Evolutionary conservation across 208 protist species (phyloP).

Genomic region (Acanthamoeba royreba): DNA sequence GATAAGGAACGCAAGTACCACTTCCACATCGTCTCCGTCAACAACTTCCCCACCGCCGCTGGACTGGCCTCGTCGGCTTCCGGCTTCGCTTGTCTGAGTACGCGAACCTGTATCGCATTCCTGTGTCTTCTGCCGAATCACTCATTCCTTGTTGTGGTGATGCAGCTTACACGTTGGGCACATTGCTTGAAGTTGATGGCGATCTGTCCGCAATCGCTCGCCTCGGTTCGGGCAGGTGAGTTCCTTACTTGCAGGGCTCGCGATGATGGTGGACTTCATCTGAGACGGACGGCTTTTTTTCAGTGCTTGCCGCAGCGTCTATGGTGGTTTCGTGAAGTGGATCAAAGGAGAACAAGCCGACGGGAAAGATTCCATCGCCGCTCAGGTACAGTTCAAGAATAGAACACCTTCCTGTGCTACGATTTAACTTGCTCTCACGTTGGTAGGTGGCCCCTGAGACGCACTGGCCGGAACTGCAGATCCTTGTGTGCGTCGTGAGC

Average conservation of each 20-base stretch:
- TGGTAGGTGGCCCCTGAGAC: constrained; percentile 77
- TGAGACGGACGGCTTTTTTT: constrained; percentile 61
- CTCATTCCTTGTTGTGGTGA: neutral
- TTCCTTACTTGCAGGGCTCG: neutral
- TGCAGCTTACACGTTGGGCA: neutral
- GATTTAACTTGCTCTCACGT: neutral
- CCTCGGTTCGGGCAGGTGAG: constrained; percentile 58
- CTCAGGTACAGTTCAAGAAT: constrained; percentile 73
- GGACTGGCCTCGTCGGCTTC: constrained; percentile 98
- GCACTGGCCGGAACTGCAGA: constrained; percentile 91
- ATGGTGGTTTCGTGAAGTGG: constrained; percentile 98
- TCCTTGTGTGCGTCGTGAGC: constrained; percentile 83
- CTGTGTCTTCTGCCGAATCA: neutral
- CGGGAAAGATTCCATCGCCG: constrained; percentile 87
- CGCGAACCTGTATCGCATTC: neutral
- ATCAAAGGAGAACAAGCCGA: constrained; percentile 87
- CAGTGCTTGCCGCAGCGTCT: constrained; percentile 95
- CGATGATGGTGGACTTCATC: neutral
- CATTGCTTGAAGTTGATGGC: constrained; percentile 46
- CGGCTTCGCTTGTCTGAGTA: constrained; percentile 93
- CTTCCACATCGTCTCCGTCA: constrained; percentile 92
- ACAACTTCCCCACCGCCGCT: constrained; percentile 99
- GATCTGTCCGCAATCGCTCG: constrained; percentile 90
- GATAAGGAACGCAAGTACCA: constrained; percentile 56
- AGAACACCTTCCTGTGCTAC: neutral